phyloP scores from a whole-genome alignment of 139 green algal genomes.

The Deuterostichococcus epilithicus region DNA sequence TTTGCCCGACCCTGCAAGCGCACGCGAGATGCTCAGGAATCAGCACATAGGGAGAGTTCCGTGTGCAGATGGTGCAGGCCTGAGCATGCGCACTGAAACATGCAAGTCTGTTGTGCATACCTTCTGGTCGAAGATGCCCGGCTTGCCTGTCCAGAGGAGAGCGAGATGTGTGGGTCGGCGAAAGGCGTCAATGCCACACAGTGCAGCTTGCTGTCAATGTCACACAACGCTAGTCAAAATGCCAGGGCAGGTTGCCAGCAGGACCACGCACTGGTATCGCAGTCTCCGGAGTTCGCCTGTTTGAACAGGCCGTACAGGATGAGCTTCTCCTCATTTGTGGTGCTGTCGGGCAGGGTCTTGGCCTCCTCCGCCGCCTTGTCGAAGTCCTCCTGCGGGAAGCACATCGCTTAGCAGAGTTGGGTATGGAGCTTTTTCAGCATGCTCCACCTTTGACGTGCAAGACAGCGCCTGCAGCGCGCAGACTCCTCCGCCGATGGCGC shows the following conservation, averaged over 20 bases:
- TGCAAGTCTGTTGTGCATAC: neutral
- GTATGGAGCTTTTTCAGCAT: neutral
- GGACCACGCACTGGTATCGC: slow-evolving; percentile 34
- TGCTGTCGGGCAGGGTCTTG: slow-evolving; percentile 27
- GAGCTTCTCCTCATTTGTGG: slow-evolving; percentile 60
- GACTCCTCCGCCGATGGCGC: too few species aligned
- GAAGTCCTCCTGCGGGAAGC: slow-evolving; percentile 63
- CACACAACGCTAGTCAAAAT: too few species aligned
- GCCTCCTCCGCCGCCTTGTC: slow-evolving; percentile 57
- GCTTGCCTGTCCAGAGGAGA: slow-evolving; percentile 23
- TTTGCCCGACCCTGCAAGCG: too few species aligned
- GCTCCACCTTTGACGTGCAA: too few species aligned
- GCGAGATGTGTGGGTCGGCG: too few species aligned
- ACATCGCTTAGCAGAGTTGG: neutral
- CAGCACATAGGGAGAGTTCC: too few species aligned
- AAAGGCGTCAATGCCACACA: too few species aligned
- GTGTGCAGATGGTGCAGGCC: neutral
- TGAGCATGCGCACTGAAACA: neutral
- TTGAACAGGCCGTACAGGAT: slow-evolving; percentile 73
- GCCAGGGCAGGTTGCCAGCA: too few species aligned
- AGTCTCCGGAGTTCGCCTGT: slow-evolving; percentile 64
- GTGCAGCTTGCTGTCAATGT: too few species aligned
- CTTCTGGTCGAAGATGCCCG: slow-evolving; percentile 68
- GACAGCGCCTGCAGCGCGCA: too few species aligned
- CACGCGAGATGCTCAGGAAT: too few species aligned